Evolutionary conservation across 257 asterid species (phyloP), one percentile per base, ranked within the genome.

Genomic region (Solanum pimpinellifolium): DNA sequence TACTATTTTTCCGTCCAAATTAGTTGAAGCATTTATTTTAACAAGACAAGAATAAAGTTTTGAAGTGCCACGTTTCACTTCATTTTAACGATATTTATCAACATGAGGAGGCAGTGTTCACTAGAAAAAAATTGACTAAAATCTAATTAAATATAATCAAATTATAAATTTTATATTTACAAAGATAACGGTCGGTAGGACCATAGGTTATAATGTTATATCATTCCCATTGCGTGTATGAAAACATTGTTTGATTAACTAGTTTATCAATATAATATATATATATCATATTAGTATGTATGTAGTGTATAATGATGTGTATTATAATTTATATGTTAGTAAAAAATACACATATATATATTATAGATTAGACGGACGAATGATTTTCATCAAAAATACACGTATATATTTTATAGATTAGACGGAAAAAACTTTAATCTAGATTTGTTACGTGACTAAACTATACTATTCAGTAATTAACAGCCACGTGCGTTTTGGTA

Each of bases 141-240:
- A 13, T 1, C 39, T 25, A 25, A 44, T 77, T 42, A 76, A 76
- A 13, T 39, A 41, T 23, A 41, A 25, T 12, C 59, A 41, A 14
- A 75, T 25, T 25, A 44, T 49, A 27, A 27, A 47, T 80, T 80
- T 46, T 80, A 29, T 47, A 56, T 80, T 27, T 47, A 80, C 68
- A 80, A 46, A 46, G 42, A 80, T 80, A 78, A 78, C 31, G 84
- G 42, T 27, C 42, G 66, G 84, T 46, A 4, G 42, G 25, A 46
- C 65, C 66, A 27, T 78, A 78, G 39, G 66, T 46, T 46, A 78
- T 78, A 44, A 78, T 23, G 66, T 27, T 46, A 78, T 78, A 78
- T 25, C 62, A 25, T 44, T 14, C n/a, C 25, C 62, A 44, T 14
- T 44, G 39, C 41, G 25, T 25, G 65, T 77, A 44, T 44, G 41